A percentile compares a stretch with the other conserved stretches of the same genome.
phyloP scores from a whole-genome alignment of 768 basidiomycete species.

The Mycena alexandri region DNA sequence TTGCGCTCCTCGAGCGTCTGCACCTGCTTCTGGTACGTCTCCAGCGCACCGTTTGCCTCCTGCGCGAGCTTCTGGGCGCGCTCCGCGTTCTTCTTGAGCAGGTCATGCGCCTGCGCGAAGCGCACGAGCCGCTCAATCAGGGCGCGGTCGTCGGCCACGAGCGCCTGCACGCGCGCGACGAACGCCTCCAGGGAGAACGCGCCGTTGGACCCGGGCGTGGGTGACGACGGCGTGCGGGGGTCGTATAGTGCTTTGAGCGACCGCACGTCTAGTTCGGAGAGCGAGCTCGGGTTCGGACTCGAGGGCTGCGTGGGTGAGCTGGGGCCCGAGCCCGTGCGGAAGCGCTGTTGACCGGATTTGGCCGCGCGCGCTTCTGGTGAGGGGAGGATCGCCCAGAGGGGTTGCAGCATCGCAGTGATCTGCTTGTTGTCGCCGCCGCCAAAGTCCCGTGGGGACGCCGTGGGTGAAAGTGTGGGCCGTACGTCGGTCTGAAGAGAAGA shows the following conservation, averaged over 20 bases:
- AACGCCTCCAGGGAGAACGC: conserved; percentile 84
- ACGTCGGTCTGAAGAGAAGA: conserved; percentile 30
- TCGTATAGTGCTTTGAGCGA: conserved; percentile 88
- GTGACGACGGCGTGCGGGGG: conserved; percentile 44
- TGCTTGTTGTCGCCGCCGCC: conserved; percentile 58
- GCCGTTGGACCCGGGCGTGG: conserved; percentile 45
- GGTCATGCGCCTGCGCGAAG: conserved; percentile 89
- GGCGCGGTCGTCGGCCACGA: conserved; percentile 86
- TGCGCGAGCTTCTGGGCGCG: conserved; percentile 91
- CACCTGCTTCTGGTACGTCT: conserved; percentile 93
- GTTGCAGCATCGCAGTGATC: conserved; percentile 72
- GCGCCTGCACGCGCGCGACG: conserved; percentile 79
- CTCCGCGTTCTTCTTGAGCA: conserved; percentile 93
- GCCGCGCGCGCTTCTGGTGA: conserved; percentile 85
- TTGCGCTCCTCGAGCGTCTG: conserved; percentile 84
- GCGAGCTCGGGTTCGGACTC: conserved; percentile 60
- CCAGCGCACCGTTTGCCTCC: conserved; percentile 82
- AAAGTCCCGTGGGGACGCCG: conserved; percentile 41
- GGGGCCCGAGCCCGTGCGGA: conserved; percentile 58
- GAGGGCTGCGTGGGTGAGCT: conserved; percentile 50
- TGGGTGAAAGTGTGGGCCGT: conserved; percentile 29
- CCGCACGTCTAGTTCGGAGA: conserved; percentile 89
- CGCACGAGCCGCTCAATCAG: conserved; percentile 87
- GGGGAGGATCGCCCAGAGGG: conserved; percentile 86
- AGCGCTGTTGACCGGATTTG: conserved; percentile 65